A percentile compares a stretch with the other conserved stretches of the same genome.
phyloP scores from a whole-genome alignment of 768 basidiomycete genomes.

The Naematelia encephala region DNA sequence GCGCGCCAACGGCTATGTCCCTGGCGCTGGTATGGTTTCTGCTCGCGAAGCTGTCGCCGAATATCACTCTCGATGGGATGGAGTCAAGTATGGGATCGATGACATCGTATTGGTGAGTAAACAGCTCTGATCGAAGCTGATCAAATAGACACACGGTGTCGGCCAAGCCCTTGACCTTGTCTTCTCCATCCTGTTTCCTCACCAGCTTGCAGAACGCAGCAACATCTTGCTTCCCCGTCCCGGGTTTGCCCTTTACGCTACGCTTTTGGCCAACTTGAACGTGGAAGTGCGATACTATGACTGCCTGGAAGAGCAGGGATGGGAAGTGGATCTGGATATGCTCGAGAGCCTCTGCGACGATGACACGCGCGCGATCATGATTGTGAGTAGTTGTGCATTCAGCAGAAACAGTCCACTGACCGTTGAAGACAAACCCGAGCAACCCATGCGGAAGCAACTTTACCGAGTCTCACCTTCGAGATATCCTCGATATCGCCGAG shows the following conservation, averaged over 20 bases:
- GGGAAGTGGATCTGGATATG: constrained; percentile 49
- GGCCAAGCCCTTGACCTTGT: constrained; percentile 50
- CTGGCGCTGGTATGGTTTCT: constrained; percentile 36
- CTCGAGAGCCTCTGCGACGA: constrained; percentile 49
- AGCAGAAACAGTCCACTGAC: constrained; percentile 1
- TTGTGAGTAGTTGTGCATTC: constrained; percentile 34
- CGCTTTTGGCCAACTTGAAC: constrained; percentile 38
- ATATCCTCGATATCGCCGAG: constrained; percentile 44
- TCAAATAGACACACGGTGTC: constrained; percentile 46
- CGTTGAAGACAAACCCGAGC: constrained; percentile 47
- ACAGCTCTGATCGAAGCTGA: background rate
- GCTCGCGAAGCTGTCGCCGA: constrained; percentile 48
- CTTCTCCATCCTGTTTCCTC: constrained; percentile 45
- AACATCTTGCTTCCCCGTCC: constrained; percentile 51
- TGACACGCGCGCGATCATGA: constrained; percentile 46
- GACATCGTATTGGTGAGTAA: constrained; percentile 44
- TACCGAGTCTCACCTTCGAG: constrained; percentile 36
- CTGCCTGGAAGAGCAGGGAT: constrained; percentile 45
- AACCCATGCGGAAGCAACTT: constrained; percentile 52
- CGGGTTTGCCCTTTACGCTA: constrained; percentile 51
- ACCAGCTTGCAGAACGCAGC: constrained; percentile 24
- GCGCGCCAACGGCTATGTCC: constrained; percentile 47
- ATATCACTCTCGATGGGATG: constrained; percentile 48
- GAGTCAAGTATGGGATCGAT: constrained; percentile 34
- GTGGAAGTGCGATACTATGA: constrained; percentile 50